Percentiles rank a stretch among this genome's conserved stretches.
These are phyloP conservation scores for Fistulifera solaris DNA, from an alignment of 108 stramenopile genomes.

Conservation along the genomic window DNA sequence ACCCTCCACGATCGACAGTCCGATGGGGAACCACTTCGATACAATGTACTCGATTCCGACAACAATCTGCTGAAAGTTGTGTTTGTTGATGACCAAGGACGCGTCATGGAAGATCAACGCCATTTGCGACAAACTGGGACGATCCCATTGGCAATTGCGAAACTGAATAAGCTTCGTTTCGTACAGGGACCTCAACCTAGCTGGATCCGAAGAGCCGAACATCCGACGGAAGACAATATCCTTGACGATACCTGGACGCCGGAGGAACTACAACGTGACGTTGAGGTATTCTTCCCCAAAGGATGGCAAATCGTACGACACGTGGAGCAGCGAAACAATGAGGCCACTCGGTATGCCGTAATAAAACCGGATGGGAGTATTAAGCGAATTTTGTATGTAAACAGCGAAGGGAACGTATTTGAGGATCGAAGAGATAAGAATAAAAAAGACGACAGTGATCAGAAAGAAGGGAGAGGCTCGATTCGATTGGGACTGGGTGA, in stretches of 20 bases:
- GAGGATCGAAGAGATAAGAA: constrained; percentile 14
- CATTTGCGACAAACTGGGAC: background rate
- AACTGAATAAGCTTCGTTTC: constrained; percentile 44
- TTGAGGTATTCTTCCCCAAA: constrained; percentile 39
- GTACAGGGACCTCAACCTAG: constrained; percentile 12
- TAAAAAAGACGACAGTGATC: constrained; percentile 20
- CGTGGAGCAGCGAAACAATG: constrained; percentile 8
- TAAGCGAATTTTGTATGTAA: constrained; percentile 49
- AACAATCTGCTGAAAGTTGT: constrained; percentile 46
- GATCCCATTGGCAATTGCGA: constrained; percentile 65
- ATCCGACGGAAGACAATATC: background rate
- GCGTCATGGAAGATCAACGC: constrained; percentile 21
- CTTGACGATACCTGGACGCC: background rate
- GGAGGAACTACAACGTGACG: constrained; percentile 35
- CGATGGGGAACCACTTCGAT: constrained; percentile 8
- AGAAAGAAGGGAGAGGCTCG: constrained; percentile 15
- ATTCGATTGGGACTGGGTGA: constrained; percentile 75
- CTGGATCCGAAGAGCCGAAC: background rate
- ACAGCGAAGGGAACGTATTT: constrained; percentile 35
- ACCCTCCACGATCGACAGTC: background rate
- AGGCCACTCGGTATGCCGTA: constrained; percentile 34
- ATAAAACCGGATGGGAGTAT: constrained; percentile 40
- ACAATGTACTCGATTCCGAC: constrained; percentile 38
- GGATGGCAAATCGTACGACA: constrained; percentile 53
- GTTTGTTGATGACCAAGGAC: constrained; percentile 43